Evolutionary conservation across 257 asterid genomes (phyloP).

Genomic region (Plantago major): DNA sequence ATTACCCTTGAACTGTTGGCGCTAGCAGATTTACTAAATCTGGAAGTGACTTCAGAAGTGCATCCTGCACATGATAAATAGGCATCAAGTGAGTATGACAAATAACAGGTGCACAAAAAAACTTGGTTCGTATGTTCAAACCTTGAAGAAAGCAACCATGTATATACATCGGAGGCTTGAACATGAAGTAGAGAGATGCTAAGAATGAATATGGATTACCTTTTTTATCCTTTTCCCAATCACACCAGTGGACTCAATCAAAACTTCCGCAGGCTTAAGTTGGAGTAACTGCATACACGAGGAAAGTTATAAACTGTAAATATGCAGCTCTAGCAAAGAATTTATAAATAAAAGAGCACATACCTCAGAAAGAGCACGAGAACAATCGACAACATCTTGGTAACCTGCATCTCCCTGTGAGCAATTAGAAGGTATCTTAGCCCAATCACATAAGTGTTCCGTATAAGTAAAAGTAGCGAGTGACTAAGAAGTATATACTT

Average conservation of each 20-base stretch:
- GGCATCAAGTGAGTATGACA: slow-evolving; percentile 10
- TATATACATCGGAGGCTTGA: background rate
- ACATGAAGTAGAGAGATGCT: background rate
- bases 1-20: slow-evolving; percentile 67
- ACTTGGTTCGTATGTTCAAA: slow-evolving; percentile 10
- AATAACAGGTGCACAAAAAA: slow-evolving; percentile 15
- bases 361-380: slow-evolving; percentile 75
- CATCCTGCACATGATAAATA: slow-evolving; percentile 57
- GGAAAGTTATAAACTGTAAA: slow-evolving; percentile 19
- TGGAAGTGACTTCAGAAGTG: slow-evolving; percentile 92
- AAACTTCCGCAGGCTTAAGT: slow-evolving; percentile 67
- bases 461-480: slow-evolving; percentile 6
- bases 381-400: slow-evolving; percentile 84
- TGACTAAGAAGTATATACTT: slow-evolving; percentile 2
- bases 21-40: slow-evolving; percentile 59
- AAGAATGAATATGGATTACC: slow-evolving; percentile 36
- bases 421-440: slow-evolving; percentile 23
- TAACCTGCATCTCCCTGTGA: slow-evolving; percentile 92
- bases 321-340: background rate
- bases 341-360: slow-evolving; percentile 9
- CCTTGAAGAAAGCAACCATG: slow-evolving; percentile 1
- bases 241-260: slow-evolving; percentile 97
- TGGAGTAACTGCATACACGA: slow-evolving; percentile 54
- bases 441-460: slow-evolving; percentile 7
- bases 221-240: slow-evolving; percentile 92